Conservation (phyloP, 352 stramenopile species). For the Detonula confervacea region DNA sequence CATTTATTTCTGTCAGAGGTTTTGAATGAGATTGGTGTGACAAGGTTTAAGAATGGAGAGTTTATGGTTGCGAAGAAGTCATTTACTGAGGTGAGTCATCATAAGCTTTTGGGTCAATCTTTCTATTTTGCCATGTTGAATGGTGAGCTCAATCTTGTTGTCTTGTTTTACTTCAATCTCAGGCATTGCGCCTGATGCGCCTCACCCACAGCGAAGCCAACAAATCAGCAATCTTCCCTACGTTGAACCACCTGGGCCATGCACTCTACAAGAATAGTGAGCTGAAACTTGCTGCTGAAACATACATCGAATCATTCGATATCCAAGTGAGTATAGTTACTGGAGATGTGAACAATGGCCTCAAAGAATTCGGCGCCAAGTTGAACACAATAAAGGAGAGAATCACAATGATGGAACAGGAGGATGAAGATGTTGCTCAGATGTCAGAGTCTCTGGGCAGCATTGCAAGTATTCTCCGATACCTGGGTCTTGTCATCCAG, state of each 20-base stretch:
- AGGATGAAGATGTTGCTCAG: constrained; percentile 31
- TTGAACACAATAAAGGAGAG: constrained; percentile 40
- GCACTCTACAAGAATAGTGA: constrained; percentile 64
- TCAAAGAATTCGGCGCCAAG: constrained; percentile 45
- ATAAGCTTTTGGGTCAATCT: background rate
- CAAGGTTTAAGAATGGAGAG: constrained; percentile 56
- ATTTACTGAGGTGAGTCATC: constrained; percentile 55
- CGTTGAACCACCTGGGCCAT: constrained; percentile 60
- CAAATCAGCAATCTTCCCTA: constrained; percentile 52
- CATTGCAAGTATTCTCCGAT: constrained; percentile 60
- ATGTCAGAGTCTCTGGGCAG: constrained; percentile 52
- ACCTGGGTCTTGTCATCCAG: constrained; percentile 61
- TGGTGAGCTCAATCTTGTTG: background rate
- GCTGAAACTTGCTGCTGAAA: constrained; percentile 49
- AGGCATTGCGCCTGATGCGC: constrained; percentile 59
- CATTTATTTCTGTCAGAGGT: constrained; percentile 55
- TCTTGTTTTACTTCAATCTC: constrained; percentile 7
- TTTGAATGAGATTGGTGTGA: constrained; percentile 64
- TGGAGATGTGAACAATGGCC: constrained; percentile 34
- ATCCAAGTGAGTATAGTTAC: constrained; percentile 59
- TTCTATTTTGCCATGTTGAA: constrained; percentile 9
- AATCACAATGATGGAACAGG: constrained; percentile 19
- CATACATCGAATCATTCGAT: constrained; percentile 62
- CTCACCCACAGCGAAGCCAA: constrained; percentile 33
- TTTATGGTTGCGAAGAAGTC: constrained; percentile 55